Evolutionary conservation across 2,329 filamentous ascomycete genomes (phyloP), one percentile per base, ranked within the genome.

Genomic region (Aureobasidium sp.): DNA sequence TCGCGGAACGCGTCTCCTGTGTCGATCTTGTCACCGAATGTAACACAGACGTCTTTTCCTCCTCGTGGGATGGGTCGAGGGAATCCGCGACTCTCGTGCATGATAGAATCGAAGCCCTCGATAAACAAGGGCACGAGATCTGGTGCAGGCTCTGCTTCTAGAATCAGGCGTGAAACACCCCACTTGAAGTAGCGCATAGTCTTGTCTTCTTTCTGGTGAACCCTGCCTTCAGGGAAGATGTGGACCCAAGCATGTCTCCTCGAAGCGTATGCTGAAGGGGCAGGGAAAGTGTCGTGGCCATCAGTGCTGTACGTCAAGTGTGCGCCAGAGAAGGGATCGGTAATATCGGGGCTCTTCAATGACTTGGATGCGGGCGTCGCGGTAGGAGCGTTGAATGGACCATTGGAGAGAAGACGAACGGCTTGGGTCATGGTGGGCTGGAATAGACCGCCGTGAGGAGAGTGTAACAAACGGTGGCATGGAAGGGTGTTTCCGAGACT

Each of bases 101-200:
- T 97, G 67, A 96, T 81, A 63, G 88, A 77, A 71, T 97, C 89
- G 17, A 89, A 89, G 31, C 94, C 94, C 69, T 97, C 90, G 54
- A 97, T 87, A 80, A 95, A 99, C 76, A 99, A 93, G 47, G 94
- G 91, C 39, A 99, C 83, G 22, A 99, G 83, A 67, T 95, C 90
- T 0, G 94, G 94, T 65, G 89, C 86, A 3, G 91, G 90, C 53
- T 93, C 89, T 50, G 88, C 85, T 74, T 99, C 94, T 50, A 99
- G 84, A 62, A 99, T 94, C 62, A 97, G 81, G 2, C 94, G 85
- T 7, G 93, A 91, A 1, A 97, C 81, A 1, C 94, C 94, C 94
- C 94, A 99, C 78, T 96, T 97, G 83, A 97, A 97, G 77, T 99
- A 99, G 33, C 94, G 88, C 80, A 97, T 87, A 8, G 87, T 85